phyloP scores from a whole-genome alignment of 345 rosid genomes.

The Erucastrum elatum region DNA sequence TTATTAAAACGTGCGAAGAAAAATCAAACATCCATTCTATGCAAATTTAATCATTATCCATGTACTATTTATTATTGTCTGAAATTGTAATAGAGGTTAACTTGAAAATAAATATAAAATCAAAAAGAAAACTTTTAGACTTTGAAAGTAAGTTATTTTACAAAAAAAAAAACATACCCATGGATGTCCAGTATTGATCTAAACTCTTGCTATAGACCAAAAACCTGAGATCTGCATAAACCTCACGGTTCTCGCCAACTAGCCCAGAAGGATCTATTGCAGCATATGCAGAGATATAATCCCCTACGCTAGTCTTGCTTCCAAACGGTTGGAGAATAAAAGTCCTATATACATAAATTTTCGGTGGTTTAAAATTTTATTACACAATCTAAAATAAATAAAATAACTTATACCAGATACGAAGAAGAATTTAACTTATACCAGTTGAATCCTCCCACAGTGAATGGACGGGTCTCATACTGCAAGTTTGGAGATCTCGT shows the following conservation, averaged over 20 bases:
- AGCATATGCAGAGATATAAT: slow-evolving; percentile 15
- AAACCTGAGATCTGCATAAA: slow-evolving; percentile 19
- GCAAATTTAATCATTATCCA: background rate
- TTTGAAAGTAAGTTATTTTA: background rate
- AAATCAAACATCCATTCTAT: background rate
- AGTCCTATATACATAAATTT: background rate
- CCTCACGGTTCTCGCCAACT: slow-evolving; percentile 14
- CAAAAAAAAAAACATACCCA: background rate
- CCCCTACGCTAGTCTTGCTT: background rate
- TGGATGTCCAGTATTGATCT: slow-evolving; percentile 7
- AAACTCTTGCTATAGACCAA: background rate
- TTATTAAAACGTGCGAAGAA: background rate
- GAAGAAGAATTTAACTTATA: background rate
- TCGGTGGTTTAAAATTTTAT: background rate
- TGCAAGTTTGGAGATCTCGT: background rate
- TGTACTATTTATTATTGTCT: background rate
- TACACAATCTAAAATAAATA: background rate
- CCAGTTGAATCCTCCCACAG: slow-evolving; percentile 21
- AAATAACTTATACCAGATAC: background rate
- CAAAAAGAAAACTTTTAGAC: background rate
- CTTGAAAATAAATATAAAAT: background rate
- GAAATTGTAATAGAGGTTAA: background rate
- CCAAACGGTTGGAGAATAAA: background rate
- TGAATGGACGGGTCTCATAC: slow-evolving; percentile 20
- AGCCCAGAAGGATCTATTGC: slow-evolving; percentile 8